Evolutionary conservation across 2,329 filamentous ascomycete species (phyloP).

Genomic region (Stagonosporopsis rhizophila): DNA sequence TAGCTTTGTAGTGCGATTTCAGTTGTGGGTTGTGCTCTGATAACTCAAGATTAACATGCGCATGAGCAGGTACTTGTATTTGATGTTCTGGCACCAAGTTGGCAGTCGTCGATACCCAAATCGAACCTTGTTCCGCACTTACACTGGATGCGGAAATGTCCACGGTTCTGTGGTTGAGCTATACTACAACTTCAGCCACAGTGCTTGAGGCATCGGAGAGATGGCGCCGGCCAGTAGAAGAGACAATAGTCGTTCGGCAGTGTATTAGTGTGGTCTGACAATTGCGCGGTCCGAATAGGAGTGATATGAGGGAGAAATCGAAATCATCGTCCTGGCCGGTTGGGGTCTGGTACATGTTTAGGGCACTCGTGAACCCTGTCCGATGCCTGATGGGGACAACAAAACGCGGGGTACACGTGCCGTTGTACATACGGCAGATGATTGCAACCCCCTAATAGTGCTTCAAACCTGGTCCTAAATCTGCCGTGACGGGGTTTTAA

Average conservation of each 20-base stretch:
- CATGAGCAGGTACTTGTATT: slow-evolving; percentile 10
- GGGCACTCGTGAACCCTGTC: not conserved
- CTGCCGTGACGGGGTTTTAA: not conserved
- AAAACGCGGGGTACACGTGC: slow-evolving; percentile 10
- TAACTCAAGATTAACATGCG: not conserved
- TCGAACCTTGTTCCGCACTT: slow-evolving; percentile 6
- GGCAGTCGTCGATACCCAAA: not conserved
- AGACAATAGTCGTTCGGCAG: not conserved
- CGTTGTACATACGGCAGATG: slow-evolving; percentile 14
- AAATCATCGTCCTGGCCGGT: not conserved
- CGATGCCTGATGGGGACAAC: not conserved
- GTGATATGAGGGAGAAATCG: not conserved
- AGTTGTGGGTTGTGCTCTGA: not conserved
- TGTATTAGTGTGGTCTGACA: not conserved
- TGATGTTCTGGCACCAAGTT: not conserved
- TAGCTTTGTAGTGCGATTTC: not conserved
- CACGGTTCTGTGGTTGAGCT: slow-evolving; percentile 2
- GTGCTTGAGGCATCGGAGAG: not conserved
- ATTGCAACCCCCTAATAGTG: not conserved
- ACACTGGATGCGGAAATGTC: not conserved
- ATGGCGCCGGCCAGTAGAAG: slow-evolving; percentile 5
- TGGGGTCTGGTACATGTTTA: not conserved
- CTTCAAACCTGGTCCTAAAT: not conserved
- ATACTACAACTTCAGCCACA: slow-evolving; percentile 8
- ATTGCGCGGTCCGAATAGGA: not conserved